A percentile compares a stretch with the other conserved stretches of the same genome.
phyloP scores from a whole-genome alignment of 169 alveolate species.

The Cryptosporidium muris region DNA sequence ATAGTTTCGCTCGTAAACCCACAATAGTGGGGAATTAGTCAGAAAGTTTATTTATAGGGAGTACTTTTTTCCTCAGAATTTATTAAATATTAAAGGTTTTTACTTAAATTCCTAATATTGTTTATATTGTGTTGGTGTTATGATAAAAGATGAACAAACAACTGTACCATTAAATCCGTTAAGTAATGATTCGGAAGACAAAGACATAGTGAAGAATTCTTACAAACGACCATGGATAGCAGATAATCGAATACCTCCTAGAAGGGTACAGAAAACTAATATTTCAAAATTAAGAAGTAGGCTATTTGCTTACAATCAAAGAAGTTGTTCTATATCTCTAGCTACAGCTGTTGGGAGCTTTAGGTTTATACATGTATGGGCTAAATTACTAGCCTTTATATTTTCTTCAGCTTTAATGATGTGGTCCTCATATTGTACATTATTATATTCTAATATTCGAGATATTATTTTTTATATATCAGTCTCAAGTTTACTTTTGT shows the following conservation, averaged over 20 bases:
- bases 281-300: conserved; percentile 42
- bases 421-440: conserved; percentile 37
- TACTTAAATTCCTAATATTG: no score
- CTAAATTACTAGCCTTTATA: conserved; percentile 28
- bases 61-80: no score
- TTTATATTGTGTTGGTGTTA: no score
- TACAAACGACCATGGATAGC: conserved; percentile 50
- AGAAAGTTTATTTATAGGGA: no score
- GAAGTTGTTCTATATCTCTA: conserved; percentile 48
- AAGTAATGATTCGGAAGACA: no score
- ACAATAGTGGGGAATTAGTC: no score
- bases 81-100: no score
- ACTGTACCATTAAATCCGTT: no score
- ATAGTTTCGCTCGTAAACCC: no score
- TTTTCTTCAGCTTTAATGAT: conserved; percentile 20
- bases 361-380: conserved; percentile 51
- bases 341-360: conserved; percentile 61
- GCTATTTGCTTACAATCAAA: conserved; percentile 62
- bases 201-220: background rate
- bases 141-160: no score
- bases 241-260: conserved; percentile 46
- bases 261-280: conserved; percentile 49
- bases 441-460: conserved; percentile 3
- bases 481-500: conserved; percentile 8
- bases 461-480: conserved; percentile 36